Evolutionary conservation across 106 monocot genomes (phyloP), one percentile per base, ranked within the genome.

Genomic region (Allium sativum): DNA sequence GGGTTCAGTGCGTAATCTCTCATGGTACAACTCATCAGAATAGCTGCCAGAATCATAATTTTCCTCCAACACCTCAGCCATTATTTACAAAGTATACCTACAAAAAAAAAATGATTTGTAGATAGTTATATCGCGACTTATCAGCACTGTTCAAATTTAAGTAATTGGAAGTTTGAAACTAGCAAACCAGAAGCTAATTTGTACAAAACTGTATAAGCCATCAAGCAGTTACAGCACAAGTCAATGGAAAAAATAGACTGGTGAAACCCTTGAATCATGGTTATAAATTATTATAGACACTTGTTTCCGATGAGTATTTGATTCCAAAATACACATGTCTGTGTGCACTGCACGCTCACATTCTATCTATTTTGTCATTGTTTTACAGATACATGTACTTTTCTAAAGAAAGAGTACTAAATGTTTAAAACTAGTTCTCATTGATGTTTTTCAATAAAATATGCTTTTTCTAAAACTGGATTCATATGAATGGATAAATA

Each of bases 1-100:
- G 53, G 86, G 87, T 53, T 96, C 95, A 53, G 82, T 41, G 59
- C 77, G 71, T 18, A 69, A 51, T 61, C 72, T 78, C 74, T 89
- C 85, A 76, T 78, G 72, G 54, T 70, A 62, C 42, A 65, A 66
- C 7, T 84, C 89, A 59, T 72, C 83, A 21, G 83, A 87, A 19
- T 78, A 70, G 64, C 70, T 69, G 11, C 78, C 66, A 60, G 69
- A 22, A 44, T 72, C 74, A 73, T 72, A 69, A 55, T 61, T 72
- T 58, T 52, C 74, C 46, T 82, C 86, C 65, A 59, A 69, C 45
- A 21, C 41, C 46, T 81, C 94, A 17, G 62, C 77, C 94, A 90
- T 90, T 62, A 65, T 65, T 53, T 64, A 61, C 56, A 21, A 40
- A 47, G n/a, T 40, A 65, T 52, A 40, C 51, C 64, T 65, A 40